Evolutionary conservation across 345 rosid species (phyloP).

Genomic region (Aurinia saxatilis): DNA sequence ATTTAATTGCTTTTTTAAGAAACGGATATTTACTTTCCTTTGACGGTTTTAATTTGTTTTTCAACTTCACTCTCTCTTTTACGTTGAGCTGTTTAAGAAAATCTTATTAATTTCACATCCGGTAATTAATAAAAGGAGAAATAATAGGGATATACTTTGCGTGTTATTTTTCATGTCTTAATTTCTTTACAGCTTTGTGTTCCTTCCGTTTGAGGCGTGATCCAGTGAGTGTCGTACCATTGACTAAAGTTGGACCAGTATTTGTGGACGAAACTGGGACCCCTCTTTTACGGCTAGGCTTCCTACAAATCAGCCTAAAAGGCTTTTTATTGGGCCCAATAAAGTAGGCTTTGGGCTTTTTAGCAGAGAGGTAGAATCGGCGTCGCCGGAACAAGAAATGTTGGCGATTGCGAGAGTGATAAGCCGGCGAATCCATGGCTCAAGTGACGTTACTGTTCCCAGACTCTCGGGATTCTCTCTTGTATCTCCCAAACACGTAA

Average conservation of each 20-base stretch:
- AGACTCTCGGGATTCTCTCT: conserved; percentile 48
- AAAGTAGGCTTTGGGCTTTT: background rate
- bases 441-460: conserved; percentile 23
- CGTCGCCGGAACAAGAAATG: conserved; percentile 19
- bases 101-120: background rate
- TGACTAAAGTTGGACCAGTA: conserved; percentile 9
- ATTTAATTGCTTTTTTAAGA: conserved; percentile 14
- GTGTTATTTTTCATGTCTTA: background rate
- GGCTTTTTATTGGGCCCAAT: background rate
- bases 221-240: background rate
- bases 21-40: background rate
- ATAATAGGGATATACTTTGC: conserved; percentile 1
- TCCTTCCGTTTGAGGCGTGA: background rate
- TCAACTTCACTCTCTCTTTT: conserved; percentile 4
- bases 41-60: background rate
- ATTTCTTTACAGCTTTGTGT: background rate
- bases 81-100: background rate
- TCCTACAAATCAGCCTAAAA: background rate
- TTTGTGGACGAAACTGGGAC: background rate
- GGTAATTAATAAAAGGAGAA: background rate
- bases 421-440: conserved; percentile 34
- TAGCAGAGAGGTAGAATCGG: background rate
- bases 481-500: conserved; percentile 53
- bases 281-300: no score
- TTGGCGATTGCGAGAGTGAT: conserved; percentile 27